Base-by-base conservation (phyloP, 371 early-diverging fungal species). In the Apophysomyces elegans region DNA sequence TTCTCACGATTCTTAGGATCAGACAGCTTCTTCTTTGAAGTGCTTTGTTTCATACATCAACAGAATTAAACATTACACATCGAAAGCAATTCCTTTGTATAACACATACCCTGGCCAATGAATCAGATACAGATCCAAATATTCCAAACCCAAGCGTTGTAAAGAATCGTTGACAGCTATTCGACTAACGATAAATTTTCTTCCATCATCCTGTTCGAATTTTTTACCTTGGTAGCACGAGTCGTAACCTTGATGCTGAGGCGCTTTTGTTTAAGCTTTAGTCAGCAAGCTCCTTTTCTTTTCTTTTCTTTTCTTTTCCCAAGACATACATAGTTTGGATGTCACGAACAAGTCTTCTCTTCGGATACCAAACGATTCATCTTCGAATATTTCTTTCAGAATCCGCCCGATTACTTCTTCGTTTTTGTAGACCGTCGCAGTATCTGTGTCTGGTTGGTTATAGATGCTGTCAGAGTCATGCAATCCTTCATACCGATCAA, bases 291-390 rank as follows among this genome's bases (percentile, higher is more conserved):
- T 57, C 41, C 4, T 13, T 61, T 43, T 43, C 36, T 2, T 13
- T 26, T 26, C 26, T n/a, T n/a, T 5, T 13, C 7, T 2, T 21
- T 43, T 41, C 5, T 2, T 13, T 26, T 26, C 26, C 26, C 3
- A 26, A 32, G 13, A 68, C 75, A 68, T 85, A 90, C 93, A 85
- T 47, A 99, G 86, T 74, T 99, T 99, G 58, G 94, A 93, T 0
- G 97, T 96, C 56, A 99, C 86, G 84, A 97, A 99, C 1, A 99
- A 50, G 35, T 96, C 95, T 41, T 89, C 67, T n/a, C 99, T 83
- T 43, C 76, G 67, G 0, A 96, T 64, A n/a, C 72, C 75, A 21
- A 85, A 84, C 4, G 76, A 65, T 11, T 75, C 67, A 54, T 89
- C 80, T 4, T 70, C 66, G 58, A 97, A 83, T 32, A 89, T 74